A percentile compares a stretch with the other conserved stretches of the same genome.
These are phyloP conservation scores for Aspergillus unguis DNA, from an alignment of 2,329 filamentous ascomycete genomes.

Conservation along the genomic window DNA sequence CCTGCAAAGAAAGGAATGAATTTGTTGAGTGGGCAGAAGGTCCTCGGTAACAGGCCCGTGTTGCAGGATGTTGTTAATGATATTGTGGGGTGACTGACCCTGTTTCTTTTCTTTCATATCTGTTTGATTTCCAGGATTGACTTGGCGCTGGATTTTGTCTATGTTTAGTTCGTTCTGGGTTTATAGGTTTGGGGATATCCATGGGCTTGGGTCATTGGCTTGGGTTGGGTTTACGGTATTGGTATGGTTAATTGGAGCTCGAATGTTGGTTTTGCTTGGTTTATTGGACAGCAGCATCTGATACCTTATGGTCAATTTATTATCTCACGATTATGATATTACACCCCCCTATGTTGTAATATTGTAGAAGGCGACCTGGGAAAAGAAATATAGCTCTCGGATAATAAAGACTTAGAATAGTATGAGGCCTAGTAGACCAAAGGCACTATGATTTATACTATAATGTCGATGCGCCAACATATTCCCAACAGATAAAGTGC, in stretches of 20 bases:
- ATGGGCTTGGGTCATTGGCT: neutral
- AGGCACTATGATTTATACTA: conserved; percentile 7
- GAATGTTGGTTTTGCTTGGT: neutral
- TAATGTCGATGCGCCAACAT: conserved; percentile 27
- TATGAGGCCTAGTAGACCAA: too few species aligned
- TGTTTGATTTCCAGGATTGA: neutral
- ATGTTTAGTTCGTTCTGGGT: conserved; percentile 4
- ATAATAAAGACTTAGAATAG: too few species aligned
- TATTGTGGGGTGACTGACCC: conserved; percentile 28
- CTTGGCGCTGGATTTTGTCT: neutral
- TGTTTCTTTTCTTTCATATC: conserved; percentile 1
- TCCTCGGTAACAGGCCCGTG: conserved; percentile 66
- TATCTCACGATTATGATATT: neutral
- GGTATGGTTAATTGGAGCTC: conserved; percentile 2
- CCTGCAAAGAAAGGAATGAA: conserved; percentile 61
- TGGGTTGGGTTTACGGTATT: neutral
- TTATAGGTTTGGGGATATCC: neutral
- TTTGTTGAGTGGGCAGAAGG: conserved; percentile 45
- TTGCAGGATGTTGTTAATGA: conserved; percentile 78
- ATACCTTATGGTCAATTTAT: neutral
- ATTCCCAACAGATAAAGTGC: conserved; percentile 40
- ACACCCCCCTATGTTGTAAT: too few species aligned
- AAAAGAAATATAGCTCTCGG: too few species aligned
- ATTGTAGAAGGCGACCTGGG: too few species aligned
- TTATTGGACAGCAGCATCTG: neutral